Conservation (phyloP, 2,329 filamentous ascomycete genomes). For the Aspergillus fumigatiaffinis region DNA sequence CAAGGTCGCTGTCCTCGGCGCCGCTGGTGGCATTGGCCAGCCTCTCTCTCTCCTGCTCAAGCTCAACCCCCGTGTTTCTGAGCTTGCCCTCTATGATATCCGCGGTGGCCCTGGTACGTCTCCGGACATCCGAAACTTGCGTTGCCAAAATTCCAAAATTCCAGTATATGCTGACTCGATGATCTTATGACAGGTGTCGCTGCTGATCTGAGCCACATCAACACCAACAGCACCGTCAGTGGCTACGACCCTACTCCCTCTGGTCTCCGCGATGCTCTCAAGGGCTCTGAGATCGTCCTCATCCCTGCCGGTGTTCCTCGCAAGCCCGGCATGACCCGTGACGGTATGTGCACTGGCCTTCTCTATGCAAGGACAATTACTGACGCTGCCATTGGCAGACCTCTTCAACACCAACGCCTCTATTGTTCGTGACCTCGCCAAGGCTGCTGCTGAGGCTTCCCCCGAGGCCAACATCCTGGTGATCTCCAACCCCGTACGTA, state of each 20-base stretch:
- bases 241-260: conserved; percentile 77
- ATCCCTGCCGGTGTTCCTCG: conserved; percentile 98
- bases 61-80: conserved; percentile 90
- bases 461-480: conserved; percentile 94
- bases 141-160: background rate
- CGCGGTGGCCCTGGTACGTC: conserved; percentile 81
- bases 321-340: conserved; percentile 99
- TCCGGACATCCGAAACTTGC: background rate
- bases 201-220: conserved; percentile 97
- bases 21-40: conserved; percentile 96
- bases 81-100: conserved; percentile 98
- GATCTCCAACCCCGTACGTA: conserved; percentile 86
- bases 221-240: conserved; percentile 93
- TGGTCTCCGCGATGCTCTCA: conserved; percentile 74
- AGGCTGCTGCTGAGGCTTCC: conserved; percentile 81
- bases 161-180: background rate
- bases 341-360: conserved; percentile 53
- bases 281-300: conserved; percentile 87
- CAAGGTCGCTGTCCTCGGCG: conserved; percentile 97
- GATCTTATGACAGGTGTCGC: conserved; percentile 69
- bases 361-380: background rate
- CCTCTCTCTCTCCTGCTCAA: conserved; percentile 96
- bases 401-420: conserved; percentile 99
- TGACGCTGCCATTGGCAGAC: conserved; percentile 49
- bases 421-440: conserved; percentile 97